These are phyloP conservation scores for Elaeis oleifera DNA, from an alignment of 202 grass and related monocot genomes.

Conservation along the genomic window DNA sequence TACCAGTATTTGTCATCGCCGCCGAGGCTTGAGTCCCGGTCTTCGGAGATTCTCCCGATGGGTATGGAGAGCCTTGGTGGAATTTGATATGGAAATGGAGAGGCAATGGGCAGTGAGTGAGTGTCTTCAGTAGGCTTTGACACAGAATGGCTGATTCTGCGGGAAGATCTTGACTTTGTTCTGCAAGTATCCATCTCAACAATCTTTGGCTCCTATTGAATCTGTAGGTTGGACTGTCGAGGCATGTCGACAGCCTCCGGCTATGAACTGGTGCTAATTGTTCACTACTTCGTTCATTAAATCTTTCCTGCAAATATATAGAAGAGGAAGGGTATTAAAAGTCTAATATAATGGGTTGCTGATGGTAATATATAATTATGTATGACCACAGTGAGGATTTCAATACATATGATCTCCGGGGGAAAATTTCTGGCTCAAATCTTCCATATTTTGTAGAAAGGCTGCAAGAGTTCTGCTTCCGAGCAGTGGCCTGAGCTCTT, in stretches of 20 bases:
- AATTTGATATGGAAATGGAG: slow-evolving; percentile 37
- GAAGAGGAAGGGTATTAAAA: neutral
- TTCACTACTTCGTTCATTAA: slow-evolving; percentile 7
- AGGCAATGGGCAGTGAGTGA: slow-evolving; percentile 23
- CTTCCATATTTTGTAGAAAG: neutral
- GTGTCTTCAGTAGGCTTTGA: slow-evolving; percentile 8
- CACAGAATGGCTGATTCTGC: slow-evolving; percentile 24
- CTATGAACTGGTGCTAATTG: slow-evolving; percentile 25
- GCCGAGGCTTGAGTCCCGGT: neutral
- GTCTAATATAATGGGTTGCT: neutral
- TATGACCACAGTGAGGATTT: neutral
- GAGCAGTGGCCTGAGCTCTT: slow-evolving; percentile 41
- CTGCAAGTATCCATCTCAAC: slow-evolving; percentile 80
- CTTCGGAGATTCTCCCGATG: slow-evolving; percentile 12
- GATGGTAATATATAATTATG: neutral
- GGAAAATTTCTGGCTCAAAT: slow-evolving; percentile 16
- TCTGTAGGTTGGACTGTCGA: slow-evolving; percentile 30
- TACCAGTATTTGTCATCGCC: neutral
- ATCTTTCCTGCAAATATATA: slow-evolving; percentile 32
- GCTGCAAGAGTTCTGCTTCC: slow-evolving; percentile 13
- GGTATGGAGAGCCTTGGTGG: slow-evolving; percentile 26
- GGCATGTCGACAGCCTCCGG: slow-evolving; percentile 33
- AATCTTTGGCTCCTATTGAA: slow-evolving; percentile 67
- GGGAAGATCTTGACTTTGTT: slow-evolving; percentile 45
- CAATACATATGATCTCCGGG: slow-evolving; percentile 49